These are phyloP conservation scores for Haplosporangium sp. DNA, from an alignment of 371 early-diverging fungal genomes.

Conservation along the genomic window DNA sequence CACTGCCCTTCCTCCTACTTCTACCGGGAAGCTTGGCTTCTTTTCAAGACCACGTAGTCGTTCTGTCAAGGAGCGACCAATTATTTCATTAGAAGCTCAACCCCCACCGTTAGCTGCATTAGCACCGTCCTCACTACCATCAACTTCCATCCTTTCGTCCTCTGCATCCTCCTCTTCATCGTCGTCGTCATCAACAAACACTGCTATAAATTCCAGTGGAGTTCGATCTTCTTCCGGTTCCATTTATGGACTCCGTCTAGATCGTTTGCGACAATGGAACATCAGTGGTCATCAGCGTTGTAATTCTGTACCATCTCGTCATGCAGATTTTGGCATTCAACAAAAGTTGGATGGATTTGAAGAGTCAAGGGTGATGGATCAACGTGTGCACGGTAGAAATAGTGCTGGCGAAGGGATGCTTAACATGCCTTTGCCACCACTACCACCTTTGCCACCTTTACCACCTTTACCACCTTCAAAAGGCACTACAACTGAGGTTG, in stretches of 20 bases:
- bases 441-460: conserved; percentile 27
- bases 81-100: neutral
- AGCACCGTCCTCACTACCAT: neutral
- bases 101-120: neutral
- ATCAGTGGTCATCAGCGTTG: conserved; percentile 34
- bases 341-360: conserved; percentile 21
- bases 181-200: neutral
- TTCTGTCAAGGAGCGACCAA: conserved; percentile 28
- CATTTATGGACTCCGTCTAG: conserved; percentile 7
- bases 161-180: neutral
- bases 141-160: neutral
- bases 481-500: neutral
- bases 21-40: conserved; percentile 2
- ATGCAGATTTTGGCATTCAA: conserved; percentile 15
- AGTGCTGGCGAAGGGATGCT: neutral
- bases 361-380: conserved; percentile 16
- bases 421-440: conserved; percentile 17
- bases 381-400: conserved; percentile 1
- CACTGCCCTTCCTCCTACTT: too few relatives aligned
- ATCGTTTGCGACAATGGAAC: conserved; percentile 21
- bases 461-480: conserved; percentile 15
- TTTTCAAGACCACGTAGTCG: conserved; percentile 42
- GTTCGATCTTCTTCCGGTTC: neutral
- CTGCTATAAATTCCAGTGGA: neutral
- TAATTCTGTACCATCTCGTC: conserved; percentile 42